Base-by-base conservation (phyloP, 495 filamentous ascomycete genomes). In the Penicillium ochrochloron region DNA sequence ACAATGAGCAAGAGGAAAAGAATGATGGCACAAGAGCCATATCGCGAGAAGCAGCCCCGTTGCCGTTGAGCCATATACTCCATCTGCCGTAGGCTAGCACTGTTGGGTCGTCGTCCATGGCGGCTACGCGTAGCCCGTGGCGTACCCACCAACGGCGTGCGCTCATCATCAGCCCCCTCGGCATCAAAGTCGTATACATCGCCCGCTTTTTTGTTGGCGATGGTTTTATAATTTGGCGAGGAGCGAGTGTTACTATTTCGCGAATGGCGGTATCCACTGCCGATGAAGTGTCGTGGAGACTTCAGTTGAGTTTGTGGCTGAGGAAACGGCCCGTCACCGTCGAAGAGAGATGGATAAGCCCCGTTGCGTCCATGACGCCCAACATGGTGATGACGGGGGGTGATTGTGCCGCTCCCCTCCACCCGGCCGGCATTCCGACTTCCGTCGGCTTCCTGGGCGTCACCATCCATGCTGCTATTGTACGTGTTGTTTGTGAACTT, bases 401-500 rank as follows among this genome's bases (percentile, higher is more conserved):
- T 88, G 58, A 89, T 86, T 60, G 86, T 85, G 56, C 82, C 85
- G 60, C 86, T 89, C 11, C 88, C 88, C 44, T 81, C 82, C n/a
- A 74, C 70, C 48, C 77, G 75, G n/a, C 74, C 67, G 66, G 82
- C 85, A 66, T 84, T 86, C 57, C 85, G 84, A 60, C 85, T 87
- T 68, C 86, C 86, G 66, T 90, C 88, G 21, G 82, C 82, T 7
- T 93, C 90, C 27, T 80, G 82, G n/a, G 72, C 75, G 14, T 87
- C 82, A 37, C 83, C 84, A 57, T 92, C 89, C 42, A 84, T 82
- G 59, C 79, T 85, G 66, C 77, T 82, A 62, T 80, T 84, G 74
- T 87, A 90, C 41, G 88, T 88, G 61, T 91, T 91, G 75, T 91
- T 96, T n/a, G 92, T 90, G 69, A 98, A 98, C 70, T 99, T 98